A percentile compares a stretch with the other conserved stretches of the same genome.
These are phyloP conservation scores for Astragalus glycyphyllos DNA, from an alignment of 306 rosid species.

Conservation along the genomic window DNA sequence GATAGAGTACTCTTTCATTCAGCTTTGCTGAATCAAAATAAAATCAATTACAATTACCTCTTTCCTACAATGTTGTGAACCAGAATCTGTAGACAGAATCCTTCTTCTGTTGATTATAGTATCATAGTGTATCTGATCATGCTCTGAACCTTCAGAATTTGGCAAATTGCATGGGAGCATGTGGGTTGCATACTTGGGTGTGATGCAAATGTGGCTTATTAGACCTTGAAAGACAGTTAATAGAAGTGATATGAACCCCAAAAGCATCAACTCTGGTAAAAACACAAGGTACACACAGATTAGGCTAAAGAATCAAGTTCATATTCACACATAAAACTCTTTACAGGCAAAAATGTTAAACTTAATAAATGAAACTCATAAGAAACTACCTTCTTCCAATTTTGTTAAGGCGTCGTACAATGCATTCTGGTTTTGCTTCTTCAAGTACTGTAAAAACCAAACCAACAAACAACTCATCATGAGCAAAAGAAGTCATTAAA, in stretches of 20 bases:
- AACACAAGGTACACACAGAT: conserved; percentile 35
- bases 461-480: conserved; percentile 38
- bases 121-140: conserved; percentile 46
- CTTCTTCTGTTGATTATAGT: conserved; percentile 52
- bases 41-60: conserved; percentile 45
- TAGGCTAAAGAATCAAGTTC: conserved; percentile 35
- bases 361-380: not conserved
- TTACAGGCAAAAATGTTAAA: conserved; percentile 9
- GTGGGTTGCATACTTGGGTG: conserved; percentile 51
- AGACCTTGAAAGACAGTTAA: conserved; percentile 72
- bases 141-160: conserved; percentile 40
- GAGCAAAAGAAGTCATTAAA: conserved; percentile 4
- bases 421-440: conserved; percentile 47
- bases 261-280: conserved; percentile 84
- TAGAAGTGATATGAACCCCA: conserved; percentile 92
- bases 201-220: conserved; percentile 72
- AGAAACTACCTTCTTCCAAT: conserved; percentile 74
- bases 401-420: conserved; percentile 65
- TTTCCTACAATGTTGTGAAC: conserved; percentile 47
- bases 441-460: conserved; percentile 58
- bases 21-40: conserved; percentile 6
- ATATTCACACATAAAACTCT: conserved; percentile 4
- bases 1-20: not conserved
- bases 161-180: conserved; percentile 92
- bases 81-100: conserved; percentile 55